phyloP scores from a whole-genome alignment of 1,139 yeast species.

The Entelexis sorbosivorans region DNA sequence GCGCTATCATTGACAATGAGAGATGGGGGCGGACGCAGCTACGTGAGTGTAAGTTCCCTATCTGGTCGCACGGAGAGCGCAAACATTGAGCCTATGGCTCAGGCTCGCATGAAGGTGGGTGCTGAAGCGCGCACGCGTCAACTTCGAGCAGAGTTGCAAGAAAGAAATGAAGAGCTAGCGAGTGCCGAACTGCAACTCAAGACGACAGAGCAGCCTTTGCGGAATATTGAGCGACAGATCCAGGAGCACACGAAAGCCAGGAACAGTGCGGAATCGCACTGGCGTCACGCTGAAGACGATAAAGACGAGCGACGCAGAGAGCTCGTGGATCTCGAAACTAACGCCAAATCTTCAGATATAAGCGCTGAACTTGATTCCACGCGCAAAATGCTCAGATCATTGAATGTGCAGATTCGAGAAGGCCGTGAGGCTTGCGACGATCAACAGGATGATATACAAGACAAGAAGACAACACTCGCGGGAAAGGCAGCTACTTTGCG shows the following conservation, averaged over 20 bases:
- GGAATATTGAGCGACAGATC: background rate
- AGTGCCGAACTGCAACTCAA: background rate
- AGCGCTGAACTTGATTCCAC: background rate
- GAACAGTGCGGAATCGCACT: background rate
- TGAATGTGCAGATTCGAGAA: background rate
- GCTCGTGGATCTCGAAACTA: background rate
- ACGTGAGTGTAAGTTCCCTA: background rate
- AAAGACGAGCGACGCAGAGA: background rate
- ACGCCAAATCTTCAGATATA: background rate
- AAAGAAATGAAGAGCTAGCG: background rate
- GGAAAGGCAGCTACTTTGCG: background rate
- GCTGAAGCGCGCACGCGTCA: slow-evolving; percentile 3
- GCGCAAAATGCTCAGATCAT: background rate
- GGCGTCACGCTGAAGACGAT: slow-evolving; percentile 2
- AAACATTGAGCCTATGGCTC: background rate
- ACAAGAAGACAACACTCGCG: background rate
- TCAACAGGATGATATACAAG: background rate
- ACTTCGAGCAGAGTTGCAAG: background rate
- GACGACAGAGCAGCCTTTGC: background rate
- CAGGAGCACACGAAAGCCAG: background rate
- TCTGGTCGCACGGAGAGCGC: background rate
- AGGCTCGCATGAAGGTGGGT: slow-evolving; percentile 5
- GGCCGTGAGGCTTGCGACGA: background rate
- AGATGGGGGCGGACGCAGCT: background rate
- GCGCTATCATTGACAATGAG: background rate